These are phyloP conservation scores for Pezicula radicicola DNA, from an alignment of 2,329 filamentous ascomycete genomes.

Conservation along the genomic window DNA sequence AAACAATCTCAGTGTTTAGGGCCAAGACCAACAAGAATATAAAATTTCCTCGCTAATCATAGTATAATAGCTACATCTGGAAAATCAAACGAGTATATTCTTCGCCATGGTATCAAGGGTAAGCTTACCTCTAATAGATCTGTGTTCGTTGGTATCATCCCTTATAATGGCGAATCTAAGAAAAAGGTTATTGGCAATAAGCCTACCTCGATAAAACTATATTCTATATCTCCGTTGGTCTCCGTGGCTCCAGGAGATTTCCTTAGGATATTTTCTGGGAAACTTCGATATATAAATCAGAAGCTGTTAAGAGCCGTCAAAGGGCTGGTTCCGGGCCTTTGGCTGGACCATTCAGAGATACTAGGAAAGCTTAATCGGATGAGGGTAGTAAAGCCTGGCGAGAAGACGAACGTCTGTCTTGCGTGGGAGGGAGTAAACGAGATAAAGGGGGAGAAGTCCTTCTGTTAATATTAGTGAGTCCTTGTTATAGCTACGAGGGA, in stretches of 20 bases:
- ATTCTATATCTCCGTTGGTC: constrained; percentile 2
- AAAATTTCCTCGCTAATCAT: constrained; percentile 1
- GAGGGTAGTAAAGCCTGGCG: constrained; percentile 10
- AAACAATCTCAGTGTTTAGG: constrained; percentile 1
- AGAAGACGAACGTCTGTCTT: constrained; percentile 16
- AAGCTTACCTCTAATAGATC: neutral
- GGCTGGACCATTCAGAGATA: constrained; percentile 13
- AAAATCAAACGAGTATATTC: constrained; percentile 6
- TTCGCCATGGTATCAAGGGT: constrained; percentile 5
- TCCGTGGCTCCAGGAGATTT: constrained; percentile 10
- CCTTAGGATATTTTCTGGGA: constrained; percentile 9
- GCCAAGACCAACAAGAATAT: neutral
- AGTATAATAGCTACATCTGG: constrained; percentile 3
- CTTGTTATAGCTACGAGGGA: constrained; percentile 16
- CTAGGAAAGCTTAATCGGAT: constrained; percentile 14
- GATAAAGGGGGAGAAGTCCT: constrained; percentile 11
- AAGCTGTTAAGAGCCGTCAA: constrained; percentile 8
- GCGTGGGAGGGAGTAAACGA: constrained; percentile 16
- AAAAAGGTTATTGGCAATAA: neutral
- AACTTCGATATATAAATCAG: constrained; percentile 8
- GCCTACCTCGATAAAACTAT: neutral
- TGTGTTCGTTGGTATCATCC: no score
- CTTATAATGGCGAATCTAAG: constrained; percentile 1
- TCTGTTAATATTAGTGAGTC: constrained; percentile 13
- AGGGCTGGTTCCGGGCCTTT: constrained; percentile 11